These are phyloP conservation scores for Pisolithus tinctorius DNA, from an alignment of 768 basidiomycete genomes.

Conservation along the genomic window DNA sequence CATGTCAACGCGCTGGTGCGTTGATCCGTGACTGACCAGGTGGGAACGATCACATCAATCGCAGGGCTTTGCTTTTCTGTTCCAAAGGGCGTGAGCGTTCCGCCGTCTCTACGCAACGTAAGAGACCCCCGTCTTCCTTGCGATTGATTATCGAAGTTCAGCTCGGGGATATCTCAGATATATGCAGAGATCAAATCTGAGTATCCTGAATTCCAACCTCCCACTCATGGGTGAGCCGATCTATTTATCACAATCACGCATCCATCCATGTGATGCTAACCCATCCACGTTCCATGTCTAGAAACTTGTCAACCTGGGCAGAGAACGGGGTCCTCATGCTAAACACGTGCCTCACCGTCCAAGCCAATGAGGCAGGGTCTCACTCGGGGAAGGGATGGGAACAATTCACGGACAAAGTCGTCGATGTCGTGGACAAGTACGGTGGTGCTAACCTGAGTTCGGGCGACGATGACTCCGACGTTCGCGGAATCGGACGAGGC, in stretches of 20 bases:
- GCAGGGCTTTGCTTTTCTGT: conserved; percentile 88
- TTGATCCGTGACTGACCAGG: conserved; percentile 2
- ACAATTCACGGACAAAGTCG: conserved; percentile 76
- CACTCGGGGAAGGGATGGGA: conserved; percentile 91
- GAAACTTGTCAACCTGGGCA: conserved; percentile 79
- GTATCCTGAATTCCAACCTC: conserved; percentile 71
- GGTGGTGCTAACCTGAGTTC: conserved; percentile 61
- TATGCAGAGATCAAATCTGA: conserved; percentile 82
- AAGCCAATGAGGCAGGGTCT: conserved; percentile 66
- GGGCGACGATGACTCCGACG: conserved; percentile 24
- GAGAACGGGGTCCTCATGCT: conserved; percentile 83
- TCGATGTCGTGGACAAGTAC: conserved; percentile 71
- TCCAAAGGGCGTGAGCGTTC: conserved; percentile 63
- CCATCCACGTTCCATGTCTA: conserved; percentile 22
- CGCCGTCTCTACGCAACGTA: conserved; percentile 81
- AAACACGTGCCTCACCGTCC: conserved; percentile 90
- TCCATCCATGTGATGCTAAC: conserved; percentile 3
- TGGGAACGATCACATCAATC: conserved; percentile 5
- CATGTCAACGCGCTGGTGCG: neutral
- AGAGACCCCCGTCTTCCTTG: conserved; percentile 15
- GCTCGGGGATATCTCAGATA: conserved; percentile 45
- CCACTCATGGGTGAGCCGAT: conserved; percentile 71
- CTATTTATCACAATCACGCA: conserved; percentile 9
- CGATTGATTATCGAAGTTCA: conserved; percentile 7
- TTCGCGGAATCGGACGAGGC: conserved; percentile 57